Evolutionary conservation across 805 yeast species (phyloP).

Genomic region (Candida krabiensis): DNA sequence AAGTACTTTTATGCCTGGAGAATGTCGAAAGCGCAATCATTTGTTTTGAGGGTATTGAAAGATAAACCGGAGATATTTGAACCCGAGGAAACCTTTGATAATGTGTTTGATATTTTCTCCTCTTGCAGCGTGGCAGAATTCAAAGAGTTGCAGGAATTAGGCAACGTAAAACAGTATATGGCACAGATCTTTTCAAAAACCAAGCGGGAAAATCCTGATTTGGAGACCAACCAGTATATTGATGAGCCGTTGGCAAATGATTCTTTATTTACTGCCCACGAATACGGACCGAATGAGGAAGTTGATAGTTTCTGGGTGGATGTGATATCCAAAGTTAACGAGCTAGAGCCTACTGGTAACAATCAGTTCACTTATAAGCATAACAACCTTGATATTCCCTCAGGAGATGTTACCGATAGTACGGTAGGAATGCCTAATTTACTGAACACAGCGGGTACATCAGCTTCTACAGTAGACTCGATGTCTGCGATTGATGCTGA

Average conservation of each 20-base stretch:
- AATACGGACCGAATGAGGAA: slow-evolving; percentile 14
- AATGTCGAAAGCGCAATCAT: slow-evolving; percentile 56
- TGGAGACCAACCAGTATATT: no score
- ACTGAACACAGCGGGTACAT: no score
- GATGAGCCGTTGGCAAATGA: no score
- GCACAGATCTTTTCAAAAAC: not conserved
- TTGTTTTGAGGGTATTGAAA: slow-evolving; percentile 37
- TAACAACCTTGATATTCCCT: no score
- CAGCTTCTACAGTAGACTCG: no score
- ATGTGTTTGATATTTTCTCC: slow-evolving; percentile 17
- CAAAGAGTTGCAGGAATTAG: slow-evolving; percentile 5
- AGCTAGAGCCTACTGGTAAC: no score
- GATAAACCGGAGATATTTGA: slow-evolving; percentile 8
- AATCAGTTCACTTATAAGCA: no score
- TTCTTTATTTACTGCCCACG: slow-evolving; percentile 1
- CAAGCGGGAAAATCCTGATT: no score
- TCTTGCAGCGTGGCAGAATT: slow-evolving; percentile 19
- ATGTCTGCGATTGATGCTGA: no score
- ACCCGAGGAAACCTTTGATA: not conserved
- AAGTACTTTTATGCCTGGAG: slow-evolving; percentile 70
- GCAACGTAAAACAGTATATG: slow-evolving; percentile 4
- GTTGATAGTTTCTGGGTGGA: slow-evolving; percentile 30
- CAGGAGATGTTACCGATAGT: no score
- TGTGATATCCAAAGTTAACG: slow-evolving; percentile 10
- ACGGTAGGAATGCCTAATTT: no score